phyloP scores from a whole-genome alignment of 805 yeast genomes.

The Candida bentonensis region DNA sequence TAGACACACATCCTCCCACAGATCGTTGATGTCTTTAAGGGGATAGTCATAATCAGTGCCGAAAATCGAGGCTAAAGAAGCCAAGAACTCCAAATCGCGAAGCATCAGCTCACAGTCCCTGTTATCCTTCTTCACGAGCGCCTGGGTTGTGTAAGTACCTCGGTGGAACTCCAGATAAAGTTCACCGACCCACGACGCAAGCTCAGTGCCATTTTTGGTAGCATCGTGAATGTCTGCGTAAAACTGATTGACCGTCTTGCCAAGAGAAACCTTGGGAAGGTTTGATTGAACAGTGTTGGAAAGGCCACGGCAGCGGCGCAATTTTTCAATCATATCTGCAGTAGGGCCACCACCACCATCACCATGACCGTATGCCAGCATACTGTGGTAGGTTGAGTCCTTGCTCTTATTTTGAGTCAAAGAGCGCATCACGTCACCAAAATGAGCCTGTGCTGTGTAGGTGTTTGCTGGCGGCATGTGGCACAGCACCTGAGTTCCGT shows the following conservation, averaged over 20 bases:
- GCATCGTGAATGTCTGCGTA: slow-evolving; percentile 48
- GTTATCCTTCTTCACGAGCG: slow-evolving; percentile 69
- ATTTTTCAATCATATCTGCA: slow-evolving; percentile 82
- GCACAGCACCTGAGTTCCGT: slow-evolving; percentile 82
- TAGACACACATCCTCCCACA: slow-evolving; percentile 82
- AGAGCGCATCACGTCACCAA: slow-evolving; percentile 82
- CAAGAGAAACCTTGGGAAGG: slow-evolving; percentile 71
- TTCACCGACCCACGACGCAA: slow-evolving; percentile 90
- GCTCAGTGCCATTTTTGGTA: slow-evolving; percentile 48
- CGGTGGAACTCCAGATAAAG: slow-evolving; percentile 89
- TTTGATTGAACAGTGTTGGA: slow-evolving; percentile 58
- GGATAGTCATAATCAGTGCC: slow-evolving; percentile 57
- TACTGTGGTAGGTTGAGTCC: slow-evolving; percentile 65
- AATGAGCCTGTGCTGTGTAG: slow-evolving; percentile 84
- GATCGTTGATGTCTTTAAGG: slow-evolving; percentile 39
- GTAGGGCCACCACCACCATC: slow-evolving; percentile 99
- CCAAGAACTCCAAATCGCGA: slow-evolving; percentile 75
- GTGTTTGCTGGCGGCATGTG: slow-evolving; percentile 99
- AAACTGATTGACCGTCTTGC: slow-evolving; percentile 67
- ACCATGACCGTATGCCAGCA: slow-evolving; percentile 81
- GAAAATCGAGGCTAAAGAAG: slow-evolving; percentile 57
- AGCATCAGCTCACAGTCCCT: slow-evolving; percentile 60
- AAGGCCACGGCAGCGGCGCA: slow-evolving; percentile 82
- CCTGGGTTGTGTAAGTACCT: slow-evolving; percentile 94
- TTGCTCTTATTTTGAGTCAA: slow-evolving; percentile 70